Evolutionary conservation across 2,329 filamentous ascomycete genomes (phyloP).

Genomic region (Fusarium liriodendri): DNA sequence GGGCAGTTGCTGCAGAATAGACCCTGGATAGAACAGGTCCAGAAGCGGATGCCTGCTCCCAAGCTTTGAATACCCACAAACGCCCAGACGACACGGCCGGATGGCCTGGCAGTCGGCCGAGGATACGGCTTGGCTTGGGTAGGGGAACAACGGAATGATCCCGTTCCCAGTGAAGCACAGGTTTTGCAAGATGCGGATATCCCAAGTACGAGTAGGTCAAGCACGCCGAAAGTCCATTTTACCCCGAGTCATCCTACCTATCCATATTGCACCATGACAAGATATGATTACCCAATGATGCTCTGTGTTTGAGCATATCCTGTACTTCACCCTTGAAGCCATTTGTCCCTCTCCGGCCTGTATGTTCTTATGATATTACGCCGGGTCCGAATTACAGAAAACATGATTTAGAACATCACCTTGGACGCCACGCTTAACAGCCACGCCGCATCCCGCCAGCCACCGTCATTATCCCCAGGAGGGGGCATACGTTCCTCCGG

Average conservation of each 20-base stretch:
- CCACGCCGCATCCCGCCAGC: slow-evolving; percentile 77
- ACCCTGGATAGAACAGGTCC: slow-evolving; percentile 3
- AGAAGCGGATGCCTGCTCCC: background rate
- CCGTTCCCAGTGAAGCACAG: background rate
- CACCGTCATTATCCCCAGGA: slow-evolving; percentile 65
- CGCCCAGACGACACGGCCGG: background rate
- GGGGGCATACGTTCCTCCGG: slow-evolving; percentile 60
- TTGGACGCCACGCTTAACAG: slow-evolving; percentile 73
- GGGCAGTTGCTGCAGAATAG: background rate
- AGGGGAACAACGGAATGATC: background rate
- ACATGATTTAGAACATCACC: slow-evolving; percentile 62
- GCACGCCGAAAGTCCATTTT: background rate
- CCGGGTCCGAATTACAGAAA: background rate
- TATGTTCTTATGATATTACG: slow-evolving; percentile 9
- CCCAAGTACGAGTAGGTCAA: background rate
- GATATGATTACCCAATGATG: slow-evolving; percentile 22
- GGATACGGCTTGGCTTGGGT: background rate
- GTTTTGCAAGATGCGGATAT: background rate
- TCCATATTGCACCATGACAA: background rate
- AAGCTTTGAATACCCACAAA: background rate
- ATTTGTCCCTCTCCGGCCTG: background rate
- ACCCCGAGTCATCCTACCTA: background rate
- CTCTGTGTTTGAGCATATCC: background rate
- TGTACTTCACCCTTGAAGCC: background rate
- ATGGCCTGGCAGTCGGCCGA: background rate